These are phyloP conservation scores for Clausena lansium DNA, from an alignment of 345 rosid species.

Conservation along the genomic window DNA sequence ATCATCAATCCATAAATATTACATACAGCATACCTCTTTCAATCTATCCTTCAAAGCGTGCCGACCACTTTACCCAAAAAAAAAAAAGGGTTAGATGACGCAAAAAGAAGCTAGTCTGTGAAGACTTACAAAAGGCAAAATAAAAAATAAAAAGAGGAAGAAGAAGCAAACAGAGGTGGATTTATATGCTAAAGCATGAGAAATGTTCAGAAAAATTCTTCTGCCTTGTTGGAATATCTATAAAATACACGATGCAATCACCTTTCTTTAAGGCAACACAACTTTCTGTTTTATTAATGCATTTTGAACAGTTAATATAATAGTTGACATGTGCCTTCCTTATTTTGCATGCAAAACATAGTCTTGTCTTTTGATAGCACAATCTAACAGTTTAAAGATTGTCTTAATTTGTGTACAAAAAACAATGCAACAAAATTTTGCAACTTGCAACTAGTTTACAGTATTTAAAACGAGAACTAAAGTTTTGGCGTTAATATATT, in stretches of 20 bases:
- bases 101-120: background rate
- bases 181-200: background rate
- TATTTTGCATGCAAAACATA: background rate
- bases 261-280: no score
- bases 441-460: background rate
- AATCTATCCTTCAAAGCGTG: slow-evolving; percentile 83
- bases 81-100: background rate
- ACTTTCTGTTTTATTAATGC: background rate
- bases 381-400: background rate
- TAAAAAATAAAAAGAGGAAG: background rate
- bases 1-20: background rate
- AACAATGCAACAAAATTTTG: background rate
- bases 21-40: slow-evolving; percentile 55
- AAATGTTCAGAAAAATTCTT: background rate
- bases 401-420: background rate
- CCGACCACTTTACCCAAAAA: slow-evolving; percentile 66
- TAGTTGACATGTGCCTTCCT: no score
- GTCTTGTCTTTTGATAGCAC: background rate
- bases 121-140: background rate
- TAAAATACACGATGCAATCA: background rate
- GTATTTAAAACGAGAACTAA: background rate
- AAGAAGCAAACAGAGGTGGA: background rate
- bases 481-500: background rate
- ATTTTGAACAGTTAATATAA: background rate
- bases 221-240: background rate